These are phyloP conservation scores for Capsicum baccatum DNA, from an alignment of 257 asterid genomes.

Conservation along the genomic window DNA sequence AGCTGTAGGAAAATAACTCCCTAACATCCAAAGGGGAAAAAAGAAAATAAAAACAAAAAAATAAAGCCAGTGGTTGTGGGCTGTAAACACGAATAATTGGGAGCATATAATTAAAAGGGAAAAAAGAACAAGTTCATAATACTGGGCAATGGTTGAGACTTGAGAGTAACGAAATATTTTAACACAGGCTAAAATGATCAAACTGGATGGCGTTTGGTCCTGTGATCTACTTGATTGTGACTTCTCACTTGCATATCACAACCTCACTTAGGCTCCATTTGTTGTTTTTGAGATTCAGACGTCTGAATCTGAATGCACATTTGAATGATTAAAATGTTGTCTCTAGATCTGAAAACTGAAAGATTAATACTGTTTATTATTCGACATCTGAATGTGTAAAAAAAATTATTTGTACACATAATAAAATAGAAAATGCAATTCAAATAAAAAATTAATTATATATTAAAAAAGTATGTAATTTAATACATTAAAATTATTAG, in stretches of 20 bases:
- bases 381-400: too few relatives aligned
- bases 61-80: background rate
- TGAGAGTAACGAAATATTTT: background rate
- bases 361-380: too few relatives aligned
- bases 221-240: slow-evolving; percentile 10
- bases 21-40: background rate
- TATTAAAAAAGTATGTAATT: too few relatives aligned
- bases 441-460: too few relatives aligned
- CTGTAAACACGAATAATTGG: slow-evolving; percentile 23
- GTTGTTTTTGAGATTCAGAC: too few relatives aligned
- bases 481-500: too few relatives aligned
- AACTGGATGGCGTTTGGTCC: background rate
- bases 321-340: too few relatives aligned
- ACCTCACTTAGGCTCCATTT: background rate
- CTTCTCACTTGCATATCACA: slow-evolving; percentile 18
- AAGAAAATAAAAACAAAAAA: background rate
- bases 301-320: too few relatives aligned
- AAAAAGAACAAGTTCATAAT: background rate
- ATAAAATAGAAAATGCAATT: too few relatives aligned
- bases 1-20: slow-evolving; percentile 23
- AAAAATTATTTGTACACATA: too few relatives aligned
- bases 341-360: too few relatives aligned
- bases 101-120: background rate
- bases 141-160: background rate
- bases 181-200: background rate